These are phyloP conservation scores for Sideroxylon spinosum DNA, from an alignment of 179 eudicot species.

Conservation along the genomic window DNA sequence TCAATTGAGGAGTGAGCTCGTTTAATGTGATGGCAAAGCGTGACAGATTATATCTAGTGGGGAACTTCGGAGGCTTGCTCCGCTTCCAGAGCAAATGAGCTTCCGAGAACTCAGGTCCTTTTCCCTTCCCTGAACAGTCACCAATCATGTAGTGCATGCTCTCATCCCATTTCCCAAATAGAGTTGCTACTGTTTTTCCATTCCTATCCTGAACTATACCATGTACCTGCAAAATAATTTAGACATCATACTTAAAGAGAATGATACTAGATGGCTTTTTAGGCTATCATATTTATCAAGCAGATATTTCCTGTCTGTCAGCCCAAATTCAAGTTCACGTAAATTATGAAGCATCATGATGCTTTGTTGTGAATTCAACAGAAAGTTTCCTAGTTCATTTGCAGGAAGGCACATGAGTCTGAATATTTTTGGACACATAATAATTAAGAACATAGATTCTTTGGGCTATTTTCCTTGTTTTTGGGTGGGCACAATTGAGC, in stretches of 20 bases:
- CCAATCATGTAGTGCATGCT: slow-evolving; percentile 81
- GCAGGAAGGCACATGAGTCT: background rate
- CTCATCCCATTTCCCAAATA: slow-evolving; percentile 98
- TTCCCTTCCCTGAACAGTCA: slow-evolving; percentile 64
- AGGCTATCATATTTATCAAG: background rate
- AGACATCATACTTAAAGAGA: background rate
- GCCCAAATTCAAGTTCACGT: slow-evolving; percentile 11
- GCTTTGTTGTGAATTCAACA: background rate
- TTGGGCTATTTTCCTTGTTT: too few relatives aligned
- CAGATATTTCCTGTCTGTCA: background rate
- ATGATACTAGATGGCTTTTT: background rate
- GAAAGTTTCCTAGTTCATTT: background rate
- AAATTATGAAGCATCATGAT: background rate
- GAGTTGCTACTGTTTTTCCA: slow-evolving; percentile 76
- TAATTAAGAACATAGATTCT: too few relatives aligned
- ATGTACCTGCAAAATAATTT: slow-evolving; percentile 61
- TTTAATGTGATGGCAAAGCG: slow-evolving; percentile 90
- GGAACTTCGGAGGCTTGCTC: slow-evolving; percentile 67
- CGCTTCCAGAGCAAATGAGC: slow-evolving; percentile 81
- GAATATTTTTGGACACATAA: background rate
- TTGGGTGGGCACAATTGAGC: too few relatives aligned
- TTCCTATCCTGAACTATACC: slow-evolving; percentile 78
- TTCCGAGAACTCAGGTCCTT: slow-evolving; percentile 55
- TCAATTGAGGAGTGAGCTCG: slow-evolving; percentile 76
- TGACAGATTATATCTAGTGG: slow-evolving; percentile 82